Base-by-base conservation (phyloP, 1,284 basidiomycete species). In the Trichosporon ovoides region DNA sequence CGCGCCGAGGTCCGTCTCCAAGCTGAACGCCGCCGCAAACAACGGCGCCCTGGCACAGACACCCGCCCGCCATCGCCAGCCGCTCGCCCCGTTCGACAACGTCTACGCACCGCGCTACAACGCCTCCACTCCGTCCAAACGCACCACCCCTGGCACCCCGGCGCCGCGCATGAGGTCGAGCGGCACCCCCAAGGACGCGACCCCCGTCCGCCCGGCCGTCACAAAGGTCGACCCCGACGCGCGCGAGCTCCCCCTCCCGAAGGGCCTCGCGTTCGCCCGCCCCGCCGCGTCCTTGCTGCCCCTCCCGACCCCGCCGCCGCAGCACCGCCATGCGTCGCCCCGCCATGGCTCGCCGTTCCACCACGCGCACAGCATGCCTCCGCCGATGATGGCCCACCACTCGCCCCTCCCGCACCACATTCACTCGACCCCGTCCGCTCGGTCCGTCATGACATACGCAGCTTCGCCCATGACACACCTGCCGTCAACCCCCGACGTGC, bases 201-300 rank as follows among this genome's bases (percentile, higher is more conserved):
- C 61, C 9, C 61, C 61, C 4, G 56, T 63, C 36, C 58, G 61
- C 24, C 24, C 56, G 7, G 46, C 56, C 38, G 61, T 59, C 36
- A 58, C 56, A 16, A 63, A 63, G 54, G 61, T 63, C 34, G 59
- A 63, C 56, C 61, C 61, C 43, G 61, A 63, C 51, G 61, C 52
- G 49, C 58, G 59, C 12, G 57, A 61, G 35, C 57, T 64, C 3
- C 62, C 62, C 7, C 53, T 64, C 7, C 62, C 62, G 7, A 61
- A 61, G 28, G 62, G 62, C 14, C 54, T 63, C 19, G 52, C 51
- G 6, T 56, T 63, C 34, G 56, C 56, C 9, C 51, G 56, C 7
- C 61, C 61, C 2, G 51, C 58, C 3, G 46, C 58, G 18, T 35
- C 58, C 13, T 28, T 56, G 36, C 51, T 55, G 33, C 56, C 56